Percentiles rank a stretch among this genome's conserved stretches.
phyloP scores from a whole-genome alignment of 1,284 basidiomycete species.

The Schizopora paradoxa region DNA sequence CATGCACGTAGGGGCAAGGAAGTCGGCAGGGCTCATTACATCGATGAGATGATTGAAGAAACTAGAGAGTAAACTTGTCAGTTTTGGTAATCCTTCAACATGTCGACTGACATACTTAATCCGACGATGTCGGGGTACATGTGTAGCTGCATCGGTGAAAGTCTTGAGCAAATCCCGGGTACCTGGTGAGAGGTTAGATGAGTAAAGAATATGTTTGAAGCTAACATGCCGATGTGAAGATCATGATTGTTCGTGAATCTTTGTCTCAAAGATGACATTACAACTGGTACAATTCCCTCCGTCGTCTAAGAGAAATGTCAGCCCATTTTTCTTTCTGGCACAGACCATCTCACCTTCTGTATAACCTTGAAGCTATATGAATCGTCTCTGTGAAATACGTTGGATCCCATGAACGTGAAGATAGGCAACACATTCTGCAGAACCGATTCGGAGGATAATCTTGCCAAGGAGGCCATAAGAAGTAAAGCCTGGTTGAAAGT shows the following conservation, averaged over 20 bases:
- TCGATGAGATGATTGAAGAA: conserved; percentile 92
- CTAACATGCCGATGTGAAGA: conserved; percentile 48
- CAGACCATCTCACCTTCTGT: conserved; percentile 59
- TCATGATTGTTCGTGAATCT: conserved; percentile 49
- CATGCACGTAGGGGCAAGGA: conserved; percentile 82
- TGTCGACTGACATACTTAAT: conserved; percentile 51
- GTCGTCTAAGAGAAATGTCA: conserved; percentile 59
- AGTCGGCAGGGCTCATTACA: conserved; percentile 77
- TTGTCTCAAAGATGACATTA: conserved; percentile 71
- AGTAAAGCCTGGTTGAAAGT: conserved; percentile 92
- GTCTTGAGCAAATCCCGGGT: conserved; percentile 76
- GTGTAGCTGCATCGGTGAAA: conserved; percentile 83
- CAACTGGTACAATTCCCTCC: conserved; percentile 89
- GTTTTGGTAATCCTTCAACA: conserved; percentile 6
- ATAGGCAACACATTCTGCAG: conserved; percentile 97
- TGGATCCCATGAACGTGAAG: conserved; percentile 98
- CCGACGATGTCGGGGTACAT: conserved; percentile 84
- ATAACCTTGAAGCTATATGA: conserved; percentile 93
- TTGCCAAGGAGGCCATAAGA: conserved; percentile 82
- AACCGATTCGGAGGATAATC: conserved; percentile 84
- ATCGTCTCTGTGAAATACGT: conserved; percentile 95
- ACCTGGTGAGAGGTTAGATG: conserved; percentile 18
- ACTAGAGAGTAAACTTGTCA: conserved; percentile 34
- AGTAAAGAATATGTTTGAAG: not conserved
- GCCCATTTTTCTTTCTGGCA: not conserved